phyloP scores from a whole-genome alignment of 1,139 yeast species.

The Hyphopichia buzzinii region DNA sequence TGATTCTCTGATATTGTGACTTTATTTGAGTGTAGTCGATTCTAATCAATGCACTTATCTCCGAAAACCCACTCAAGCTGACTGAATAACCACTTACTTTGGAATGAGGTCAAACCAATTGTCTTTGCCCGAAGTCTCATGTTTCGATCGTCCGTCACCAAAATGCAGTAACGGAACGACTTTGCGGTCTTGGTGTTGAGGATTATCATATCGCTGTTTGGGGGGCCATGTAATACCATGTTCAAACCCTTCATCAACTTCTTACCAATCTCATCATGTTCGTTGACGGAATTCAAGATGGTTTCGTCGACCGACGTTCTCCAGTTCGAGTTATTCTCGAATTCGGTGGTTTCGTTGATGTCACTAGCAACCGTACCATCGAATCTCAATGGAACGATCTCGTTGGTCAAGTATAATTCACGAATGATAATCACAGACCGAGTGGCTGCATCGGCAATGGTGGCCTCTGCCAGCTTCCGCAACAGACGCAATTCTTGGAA shows the following conservation, averaged over 20 bases:
- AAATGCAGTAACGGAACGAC: slow-evolving; percentile 53
- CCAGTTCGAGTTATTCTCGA: slow-evolving; percentile 66
- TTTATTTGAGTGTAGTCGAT: no score
- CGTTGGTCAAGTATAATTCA: slow-evolving; percentile 59
- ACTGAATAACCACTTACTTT: slow-evolving; percentile 60
- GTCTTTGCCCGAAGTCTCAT: slow-evolving; percentile 67
- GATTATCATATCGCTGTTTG: slow-evolving; percentile 8
- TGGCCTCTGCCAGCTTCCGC: slow-evolving; percentile 69
- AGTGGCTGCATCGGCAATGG: slow-evolving; percentile 79
- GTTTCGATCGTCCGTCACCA: slow-evolving; percentile 71
- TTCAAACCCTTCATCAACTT: slow-evolving; percentile 38
- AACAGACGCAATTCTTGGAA: slow-evolving; percentile 77
- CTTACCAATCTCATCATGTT: slow-evolving; percentile 45
- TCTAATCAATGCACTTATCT: slow-evolving; percentile 43
- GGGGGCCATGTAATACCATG: slow-evolving; percentile 15
- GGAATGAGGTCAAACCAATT: slow-evolving; percentile 55
- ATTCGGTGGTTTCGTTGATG: slow-evolving; percentile 55
- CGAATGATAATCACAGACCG: slow-evolving; percentile 72
- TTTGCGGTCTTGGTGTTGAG: slow-evolving; percentile 37
- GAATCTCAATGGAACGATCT: slow-evolving; percentile 48
- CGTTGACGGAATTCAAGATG: slow-evolving; percentile 51
- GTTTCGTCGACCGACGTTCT: slow-evolving; percentile 59
- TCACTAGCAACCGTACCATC: slow-evolving; percentile 58
- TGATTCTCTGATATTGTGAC: no score
- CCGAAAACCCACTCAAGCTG: slow-evolving; percentile 46